Conservation (phyloP, 768 basidiomycete species). For the Boletus sp. region DNA sequence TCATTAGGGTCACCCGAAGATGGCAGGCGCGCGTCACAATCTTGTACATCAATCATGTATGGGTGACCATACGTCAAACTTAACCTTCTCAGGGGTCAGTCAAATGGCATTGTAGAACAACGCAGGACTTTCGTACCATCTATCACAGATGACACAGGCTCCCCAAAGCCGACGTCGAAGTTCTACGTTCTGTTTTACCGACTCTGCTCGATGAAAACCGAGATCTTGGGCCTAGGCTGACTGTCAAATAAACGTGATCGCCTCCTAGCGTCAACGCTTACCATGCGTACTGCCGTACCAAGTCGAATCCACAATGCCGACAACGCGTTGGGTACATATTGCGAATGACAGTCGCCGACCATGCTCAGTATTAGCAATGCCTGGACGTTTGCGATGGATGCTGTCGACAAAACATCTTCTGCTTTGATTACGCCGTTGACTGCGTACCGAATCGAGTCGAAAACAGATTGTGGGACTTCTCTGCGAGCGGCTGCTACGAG, state of each 20-base stretch:
- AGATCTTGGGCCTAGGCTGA: conserved; percentile 84
- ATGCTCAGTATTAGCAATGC: conserved; percentile 81
- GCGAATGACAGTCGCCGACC: conserved; percentile 89
- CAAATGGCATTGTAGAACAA: neutral
- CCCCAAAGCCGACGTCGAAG: conserved; percentile 90
- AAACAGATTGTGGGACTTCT: conserved; percentile 80
- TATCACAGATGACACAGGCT: conserved; percentile 89
- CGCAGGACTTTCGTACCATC: conserved; percentile 61
- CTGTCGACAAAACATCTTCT: conserved; percentile 88
- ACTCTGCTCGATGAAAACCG: conserved; percentile 90
- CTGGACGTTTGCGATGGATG: conserved; percentile 85
- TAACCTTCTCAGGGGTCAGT: conserved; percentile 48
- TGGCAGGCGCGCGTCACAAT: conserved; percentile 93
- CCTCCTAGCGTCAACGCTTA: conserved; percentile 36
- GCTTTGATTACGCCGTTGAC: conserved; percentile 86
- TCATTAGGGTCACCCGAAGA: conserved; percentile 80
- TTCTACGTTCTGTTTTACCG: conserved; percentile 80
- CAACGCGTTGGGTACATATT: conserved; percentile 80
- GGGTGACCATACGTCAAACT: conserved; percentile 91
- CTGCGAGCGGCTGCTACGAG: conserved; percentile 86
- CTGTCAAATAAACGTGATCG: conserved; percentile 14
- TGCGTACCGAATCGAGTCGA: conserved; percentile 83
- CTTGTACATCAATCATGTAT: conserved; percentile 93
- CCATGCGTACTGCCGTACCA: conserved; percentile 92
- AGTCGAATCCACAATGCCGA: conserved; percentile 85